Percentiles rank a stretch among this genome's conserved stretches.
Evolutionary conservation across 1,284 basidiomycete species (phyloP).

Genomic region (Ganoderma lucidum): DNA sequence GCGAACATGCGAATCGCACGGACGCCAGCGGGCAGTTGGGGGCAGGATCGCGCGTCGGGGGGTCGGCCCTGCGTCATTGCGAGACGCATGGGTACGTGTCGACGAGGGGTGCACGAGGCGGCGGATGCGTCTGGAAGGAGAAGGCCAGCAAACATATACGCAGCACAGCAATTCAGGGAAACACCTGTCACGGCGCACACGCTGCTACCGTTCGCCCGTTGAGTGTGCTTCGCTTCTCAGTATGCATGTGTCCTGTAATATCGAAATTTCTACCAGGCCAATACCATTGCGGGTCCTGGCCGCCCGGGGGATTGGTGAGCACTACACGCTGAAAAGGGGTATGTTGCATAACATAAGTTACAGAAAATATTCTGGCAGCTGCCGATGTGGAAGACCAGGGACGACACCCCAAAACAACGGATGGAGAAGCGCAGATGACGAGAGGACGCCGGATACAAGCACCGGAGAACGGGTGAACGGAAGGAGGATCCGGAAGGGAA

Average conservation of each 20-base stretch:
- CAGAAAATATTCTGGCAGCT: slow-evolving; percentile 80
- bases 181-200: slow-evolving; percentile 7
- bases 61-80: background rate
- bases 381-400: slow-evolving; percentile 16
- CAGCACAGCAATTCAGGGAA: slow-evolving; percentile 7
- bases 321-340: slow-evolving; percentile 30
- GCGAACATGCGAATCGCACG: background rate
- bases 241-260: slow-evolving; percentile 13
- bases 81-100: background rate
- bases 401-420: slow-evolving; percentile 7
- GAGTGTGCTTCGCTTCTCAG: slow-evolving; percentile 11
- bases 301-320: background rate
- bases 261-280: background rate
- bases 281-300: background rate
- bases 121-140: background rate
- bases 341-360: slow-evolving; percentile 42
- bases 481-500: background rate
- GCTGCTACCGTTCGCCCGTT: slow-evolving; percentile 8
- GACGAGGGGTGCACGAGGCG: background rate
- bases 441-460: background rate
- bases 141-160: background rate
- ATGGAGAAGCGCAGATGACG: slow-evolving; percentile 1
- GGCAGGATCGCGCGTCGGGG: slow-evolving; percentile 5
- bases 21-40: background rate
- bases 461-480: slow-evolving; percentile 4